Conservation (phyloP, 2,329 filamentous ascomycete genomes). For the Claviceps sp. region DNA sequence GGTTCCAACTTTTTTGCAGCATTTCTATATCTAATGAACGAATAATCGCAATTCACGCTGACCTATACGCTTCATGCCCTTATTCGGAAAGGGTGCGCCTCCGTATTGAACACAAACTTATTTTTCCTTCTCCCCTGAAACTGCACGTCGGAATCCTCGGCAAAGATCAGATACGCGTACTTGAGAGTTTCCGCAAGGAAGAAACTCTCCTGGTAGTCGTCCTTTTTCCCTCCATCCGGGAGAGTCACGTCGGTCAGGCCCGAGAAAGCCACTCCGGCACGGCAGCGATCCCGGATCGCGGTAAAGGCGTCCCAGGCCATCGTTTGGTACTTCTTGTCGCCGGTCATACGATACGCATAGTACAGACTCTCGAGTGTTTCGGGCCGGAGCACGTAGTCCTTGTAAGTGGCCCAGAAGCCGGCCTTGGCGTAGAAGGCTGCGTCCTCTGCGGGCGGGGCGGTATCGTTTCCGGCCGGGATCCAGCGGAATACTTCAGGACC, state of each 20-base stretch:
- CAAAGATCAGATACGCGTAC: constrained; percentile 63
- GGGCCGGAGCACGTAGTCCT: constrained; percentile 55
- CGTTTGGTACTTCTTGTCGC: constrained; percentile 62
- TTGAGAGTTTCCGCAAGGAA: constrained; percentile 81
- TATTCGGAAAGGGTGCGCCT: constrained; percentile 29
- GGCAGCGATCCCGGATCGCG: constrained; percentile 50
- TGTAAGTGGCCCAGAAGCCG: constrained; percentile 10
- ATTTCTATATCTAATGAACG: too few relatives aligned
- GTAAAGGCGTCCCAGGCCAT: constrained; percentile 73
- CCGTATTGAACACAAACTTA: constrained; percentile 36
- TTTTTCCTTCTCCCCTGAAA: constrained; percentile 34
- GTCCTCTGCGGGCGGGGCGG: constrained; percentile 29
- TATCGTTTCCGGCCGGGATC: constrained; percentile 31
- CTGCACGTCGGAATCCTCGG: constrained; percentile 41
- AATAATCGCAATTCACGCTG: too few relatives aligned
- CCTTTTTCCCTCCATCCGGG: constrained; percentile 43
- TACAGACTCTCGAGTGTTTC: constrained; percentile 79
- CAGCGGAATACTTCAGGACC: constrained; percentile 63
- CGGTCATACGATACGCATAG: constrained; percentile 73
- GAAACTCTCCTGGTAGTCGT: constrained; percentile 73
- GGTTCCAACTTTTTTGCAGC: too few relatives aligned
- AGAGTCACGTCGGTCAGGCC: constrained; percentile 54
- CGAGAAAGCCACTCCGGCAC: constrained; percentile 53
- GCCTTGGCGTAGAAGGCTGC: constrained; percentile 59
- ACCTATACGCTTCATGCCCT: constrained; percentile 1